Evolutionary conservation across 2,329 filamentous ascomycete genomes (phyloP).

Genomic region (Diaporthe longicolla): DNA sequence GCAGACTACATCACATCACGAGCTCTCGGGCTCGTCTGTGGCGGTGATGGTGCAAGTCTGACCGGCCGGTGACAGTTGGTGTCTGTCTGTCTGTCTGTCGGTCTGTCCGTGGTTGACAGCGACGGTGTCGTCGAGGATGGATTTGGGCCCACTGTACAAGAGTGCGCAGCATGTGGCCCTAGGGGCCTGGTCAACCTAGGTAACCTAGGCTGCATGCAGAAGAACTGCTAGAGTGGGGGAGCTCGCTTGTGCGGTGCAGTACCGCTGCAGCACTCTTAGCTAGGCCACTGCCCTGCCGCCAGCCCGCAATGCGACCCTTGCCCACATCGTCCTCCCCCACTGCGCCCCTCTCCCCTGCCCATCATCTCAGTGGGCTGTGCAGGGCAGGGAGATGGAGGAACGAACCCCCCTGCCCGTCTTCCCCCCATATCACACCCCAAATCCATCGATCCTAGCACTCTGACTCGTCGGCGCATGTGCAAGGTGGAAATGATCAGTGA

Average conservation of each 20-base stretch:
- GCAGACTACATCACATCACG: conserved; percentile 42
- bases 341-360: not conserved
- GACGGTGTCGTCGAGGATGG: conserved; percentile 23
- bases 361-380: not conserved
- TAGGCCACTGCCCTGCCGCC: too few species aligned
- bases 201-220: conserved; percentile 2
- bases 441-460: conserved; percentile 10
- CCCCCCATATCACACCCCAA: conserved; percentile 7
- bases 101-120: not conserved
- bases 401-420: not conserved
- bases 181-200: not conserved
- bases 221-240: conserved; percentile 22
- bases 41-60: not conserved
- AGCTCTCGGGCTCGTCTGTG: conserved; percentile 35
- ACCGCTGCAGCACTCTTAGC: not conserved
- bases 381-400: conserved; percentile 4
- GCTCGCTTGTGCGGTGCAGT: not conserved
- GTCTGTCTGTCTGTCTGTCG: conserved; percentile 2
- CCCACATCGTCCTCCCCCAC: conserved; percentile 11
- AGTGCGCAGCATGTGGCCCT: conserved; percentile 17
- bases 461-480: conserved; percentile 11
- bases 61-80: not conserved
- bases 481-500: conserved; percentile 30
- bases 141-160: conserved; percentile 19
- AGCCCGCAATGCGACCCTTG: not conserved